Conservation (phyloP, 768 basidiomycete species). For the Termitomyces sp. region DNA sequence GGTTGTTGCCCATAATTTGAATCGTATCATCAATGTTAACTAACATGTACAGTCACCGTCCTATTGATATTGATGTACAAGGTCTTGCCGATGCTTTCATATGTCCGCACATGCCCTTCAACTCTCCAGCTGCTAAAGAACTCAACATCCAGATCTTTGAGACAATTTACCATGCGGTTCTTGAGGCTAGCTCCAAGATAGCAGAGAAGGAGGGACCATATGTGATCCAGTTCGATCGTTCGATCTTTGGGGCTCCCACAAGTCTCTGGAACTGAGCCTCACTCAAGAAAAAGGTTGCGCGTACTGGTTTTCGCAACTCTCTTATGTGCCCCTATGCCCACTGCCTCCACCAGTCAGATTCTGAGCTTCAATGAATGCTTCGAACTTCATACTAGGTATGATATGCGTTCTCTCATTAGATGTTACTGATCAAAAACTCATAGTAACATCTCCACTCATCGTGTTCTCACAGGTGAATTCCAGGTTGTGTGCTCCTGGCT, state of each 20-base stretch:
- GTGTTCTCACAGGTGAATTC: conserved; percentile 99
- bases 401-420: neutral
- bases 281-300: conserved; percentile 83
- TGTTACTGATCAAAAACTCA: no score
- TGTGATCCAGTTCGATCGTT: conserved; percentile 94
- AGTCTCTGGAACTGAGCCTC: conserved; percentile 92
- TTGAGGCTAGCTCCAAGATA: conserved; percentile 88
- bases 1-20: conserved; percentile 90
- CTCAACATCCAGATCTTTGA: conserved; percentile 97
- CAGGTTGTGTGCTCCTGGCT: conserved; percentile 99
- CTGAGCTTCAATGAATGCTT: conserved; percentile 99
- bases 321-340: conserved; percentile 94
- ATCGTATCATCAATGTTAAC: conserved; percentile 92
- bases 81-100: conserved; percentile 98
- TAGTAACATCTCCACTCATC: conserved; percentile 98
- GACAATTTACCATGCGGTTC: conserved; percentile 95
- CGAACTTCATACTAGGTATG: conserved; percentile 93
- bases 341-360: conserved; percentile 97
- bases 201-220: conserved; percentile 80
- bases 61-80: conserved; percentile 96
- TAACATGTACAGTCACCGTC: conserved; percentile 98
- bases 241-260: conserved; percentile 92
- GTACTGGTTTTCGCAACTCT: conserved; percentile 87
- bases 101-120: conserved; percentile 94
- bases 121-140: conserved; percentile 79